Conservation (phyloP, 2,329 filamentous ascomycete species). For the Botrytis elliptica region DNA sequence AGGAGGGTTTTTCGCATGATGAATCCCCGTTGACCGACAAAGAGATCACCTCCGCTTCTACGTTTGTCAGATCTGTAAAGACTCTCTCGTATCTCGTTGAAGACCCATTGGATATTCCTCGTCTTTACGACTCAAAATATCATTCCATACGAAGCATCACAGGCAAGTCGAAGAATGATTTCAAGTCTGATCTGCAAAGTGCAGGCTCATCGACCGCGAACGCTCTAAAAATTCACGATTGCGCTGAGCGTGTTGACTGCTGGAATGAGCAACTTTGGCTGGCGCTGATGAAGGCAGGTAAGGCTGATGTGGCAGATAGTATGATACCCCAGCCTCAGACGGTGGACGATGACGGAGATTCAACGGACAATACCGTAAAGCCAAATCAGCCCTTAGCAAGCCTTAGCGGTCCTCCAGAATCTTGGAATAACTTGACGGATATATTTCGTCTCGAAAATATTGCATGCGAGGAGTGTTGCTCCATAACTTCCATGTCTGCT, state of each 20-base stretch:
- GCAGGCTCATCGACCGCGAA: background rate
- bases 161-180: background rate
- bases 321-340: too few relatives aligned
- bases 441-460: background rate
- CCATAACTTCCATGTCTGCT: background rate
- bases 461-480: background rate
- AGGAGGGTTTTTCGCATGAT: background rate
- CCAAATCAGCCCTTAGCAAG: too few relatives aligned
- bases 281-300: background rate
- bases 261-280: conserved; percentile 3
- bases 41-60: too few relatives aligned
- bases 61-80: background rate
- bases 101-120: background rate
- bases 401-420: background rate
- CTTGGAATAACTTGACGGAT: background rate
- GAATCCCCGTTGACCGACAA: background rate
- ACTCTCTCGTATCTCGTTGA: background rate
- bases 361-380: too few relatives aligned
- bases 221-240: background rate
- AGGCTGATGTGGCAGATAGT: background rate
- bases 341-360: too few relatives aligned
- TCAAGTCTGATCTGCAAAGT: background rate
- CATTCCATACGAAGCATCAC: background rate
- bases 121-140: background rate
- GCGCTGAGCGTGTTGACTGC: background rate